phyloP scores from a whole-genome alignment of 805 yeast species.

The Ogataea philodendri region DNA sequence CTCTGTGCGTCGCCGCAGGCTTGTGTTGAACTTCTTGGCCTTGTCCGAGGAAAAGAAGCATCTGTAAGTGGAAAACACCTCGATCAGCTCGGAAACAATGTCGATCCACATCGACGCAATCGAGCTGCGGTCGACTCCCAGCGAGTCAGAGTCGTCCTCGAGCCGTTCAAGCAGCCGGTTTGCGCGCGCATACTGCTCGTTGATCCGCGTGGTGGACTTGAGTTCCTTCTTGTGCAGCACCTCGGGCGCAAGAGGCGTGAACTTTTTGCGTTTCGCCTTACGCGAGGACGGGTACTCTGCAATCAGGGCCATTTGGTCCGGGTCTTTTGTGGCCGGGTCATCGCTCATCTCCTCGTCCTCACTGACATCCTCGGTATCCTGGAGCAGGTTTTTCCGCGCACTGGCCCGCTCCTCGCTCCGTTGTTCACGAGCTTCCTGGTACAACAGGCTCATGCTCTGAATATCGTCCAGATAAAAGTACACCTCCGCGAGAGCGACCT shows the following conservation, averaged over 20 bases:
- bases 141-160: constrained; percentile 32
- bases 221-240: constrained; percentile 32
- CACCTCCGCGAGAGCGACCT: constrained; percentile 79
- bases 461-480: constrained; percentile 63
- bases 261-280: constrained; percentile 23
- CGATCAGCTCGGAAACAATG: constrained; percentile 76
- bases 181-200: constrained; percentile 47
- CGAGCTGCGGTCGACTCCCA: constrained; percentile 49
- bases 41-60: constrained; percentile 78
- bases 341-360: constrained; percentile 23
- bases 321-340: constrained; percentile 22
- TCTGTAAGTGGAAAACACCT: constrained; percentile 73
- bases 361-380: constrained; percentile 21
- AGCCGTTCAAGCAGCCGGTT: constrained; percentile 49
- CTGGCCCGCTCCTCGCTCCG: constrained; percentile 34
- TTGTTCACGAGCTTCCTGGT: constrained; percentile 52
- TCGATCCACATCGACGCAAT: constrained; percentile 74
- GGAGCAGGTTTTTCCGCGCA: constrained; percentile 27
- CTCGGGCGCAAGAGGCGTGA: constrained; percentile 24
- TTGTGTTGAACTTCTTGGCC: constrained; percentile 66
- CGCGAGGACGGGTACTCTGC: constrained; percentile 31
- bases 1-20: constrained; percentile 58
- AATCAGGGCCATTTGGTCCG: constrained; percentile 33
- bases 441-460: constrained; percentile 52
- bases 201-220: constrained; percentile 37